These are phyloP conservation scores for Xylaria multiplex DNA, from an alignment of 2,329 filamentous ascomycete species.

Conservation along the genomic window DNA sequence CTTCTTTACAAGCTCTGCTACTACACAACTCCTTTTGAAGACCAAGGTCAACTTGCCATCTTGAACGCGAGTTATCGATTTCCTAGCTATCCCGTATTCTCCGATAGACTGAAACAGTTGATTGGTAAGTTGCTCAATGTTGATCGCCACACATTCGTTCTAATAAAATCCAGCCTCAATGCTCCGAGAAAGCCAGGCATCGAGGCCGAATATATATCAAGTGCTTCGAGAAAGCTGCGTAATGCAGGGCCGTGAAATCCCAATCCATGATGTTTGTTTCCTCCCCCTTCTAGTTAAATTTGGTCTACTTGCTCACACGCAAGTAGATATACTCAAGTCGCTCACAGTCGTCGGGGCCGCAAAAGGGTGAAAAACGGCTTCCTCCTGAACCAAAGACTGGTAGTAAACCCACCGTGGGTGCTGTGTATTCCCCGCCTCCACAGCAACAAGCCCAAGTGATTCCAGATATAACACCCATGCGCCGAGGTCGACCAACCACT, in stretches of 20 bases:
- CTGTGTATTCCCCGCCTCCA: constrained; percentile 80
- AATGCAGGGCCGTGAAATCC: constrained; percentile 88
- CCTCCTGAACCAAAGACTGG: constrained; percentile 60
- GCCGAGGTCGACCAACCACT: constrained; percentile 77
- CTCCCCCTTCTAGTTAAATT: neutral
- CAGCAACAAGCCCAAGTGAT: constrained; percentile 74
- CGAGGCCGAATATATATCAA: constrained; percentile 92
- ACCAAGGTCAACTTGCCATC: constrained; percentile 96
- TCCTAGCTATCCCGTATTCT: constrained; percentile 87
- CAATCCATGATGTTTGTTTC: constrained; percentile 84
- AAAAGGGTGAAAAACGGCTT: constrained; percentile 61
- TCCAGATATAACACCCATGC: constrained; percentile 93
- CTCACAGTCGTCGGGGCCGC: constrained; percentile 72
- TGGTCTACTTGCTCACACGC: constrained; percentile 33
- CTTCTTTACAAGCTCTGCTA: constrained; percentile 98
- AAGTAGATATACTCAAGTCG: constrained; percentile 76
- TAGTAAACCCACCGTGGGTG: constrained; percentile 74
- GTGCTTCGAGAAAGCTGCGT: constrained; percentile 85
- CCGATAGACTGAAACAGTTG: constrained; percentile 85
- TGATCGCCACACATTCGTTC: constrained; percentile 17
- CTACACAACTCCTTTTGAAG: constrained; percentile 98
- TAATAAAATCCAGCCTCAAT: constrained; percentile 70
- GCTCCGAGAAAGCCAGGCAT: constrained; percentile 83
- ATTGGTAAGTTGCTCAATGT: constrained; percentile 72
- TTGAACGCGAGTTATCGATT: constrained; percentile 95